A percentile compares a stretch with the other conserved stretches of the same genome.
Evolutionary conservation across 2,329 filamentous ascomycete genomes (phyloP).

Genomic region (Penicillium hordei): DNA sequence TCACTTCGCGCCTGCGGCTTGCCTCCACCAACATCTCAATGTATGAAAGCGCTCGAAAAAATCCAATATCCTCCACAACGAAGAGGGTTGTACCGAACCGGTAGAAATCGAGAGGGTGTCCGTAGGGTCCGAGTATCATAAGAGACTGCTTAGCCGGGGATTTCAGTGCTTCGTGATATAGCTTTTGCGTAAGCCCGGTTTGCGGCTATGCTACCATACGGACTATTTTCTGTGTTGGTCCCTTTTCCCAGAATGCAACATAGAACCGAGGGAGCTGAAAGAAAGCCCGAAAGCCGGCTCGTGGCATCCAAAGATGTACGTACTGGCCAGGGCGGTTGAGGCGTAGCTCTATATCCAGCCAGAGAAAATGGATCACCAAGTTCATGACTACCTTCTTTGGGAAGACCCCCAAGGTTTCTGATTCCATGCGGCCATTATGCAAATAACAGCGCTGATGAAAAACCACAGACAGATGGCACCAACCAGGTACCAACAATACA

Average conservation of each 20-base stretch:
- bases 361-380: neutral
- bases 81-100: too few species aligned
- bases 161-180: neutral
- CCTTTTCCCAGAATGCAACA: neutral
- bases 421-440: neutral
- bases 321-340: neutral
- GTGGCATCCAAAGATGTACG: neutral
- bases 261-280: neutral
- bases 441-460: neutral
- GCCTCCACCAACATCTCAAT: slow-evolving; percentile 3
- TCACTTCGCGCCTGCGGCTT: neutral
- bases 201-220: neutral
- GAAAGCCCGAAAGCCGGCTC: neutral
- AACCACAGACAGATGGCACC: neutral
- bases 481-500: neutral
- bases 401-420: neutral
- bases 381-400: neutral
- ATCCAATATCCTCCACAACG: slow-evolving; percentile 2
- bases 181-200: neutral
- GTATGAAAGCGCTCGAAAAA: slow-evolving; percentile 2
- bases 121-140: neutral
- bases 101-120: too few species aligned
- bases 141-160: neutral
- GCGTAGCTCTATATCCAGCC: neutral
- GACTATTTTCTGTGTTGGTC: neutral